Evolutionary conservation across 2,329 filamentous ascomycete species (phyloP).

Genomic region (Ophiostoma sp.): DNA sequence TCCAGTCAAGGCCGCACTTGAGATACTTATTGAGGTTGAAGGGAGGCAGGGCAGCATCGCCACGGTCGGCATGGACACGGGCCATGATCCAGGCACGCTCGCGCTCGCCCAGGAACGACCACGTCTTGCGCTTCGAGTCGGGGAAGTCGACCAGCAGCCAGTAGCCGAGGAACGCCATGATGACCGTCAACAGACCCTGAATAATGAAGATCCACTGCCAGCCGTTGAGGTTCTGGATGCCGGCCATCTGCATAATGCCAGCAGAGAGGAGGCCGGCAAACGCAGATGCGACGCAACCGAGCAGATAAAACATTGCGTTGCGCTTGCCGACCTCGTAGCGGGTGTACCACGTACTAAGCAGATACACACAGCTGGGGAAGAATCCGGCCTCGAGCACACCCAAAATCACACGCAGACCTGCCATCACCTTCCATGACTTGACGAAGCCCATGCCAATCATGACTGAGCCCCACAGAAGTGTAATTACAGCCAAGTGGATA

Average conservation of each 20-base stretch:
- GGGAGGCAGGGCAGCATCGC: slow-evolving; percentile 55
- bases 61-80: slow-evolving; percentile 58
- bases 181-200: slow-evolving; percentile 55
- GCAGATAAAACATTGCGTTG: slow-evolving; percentile 68
- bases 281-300: slow-evolving; percentile 65
- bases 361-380: slow-evolving; percentile 69
- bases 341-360: slow-evolving; percentile 74
- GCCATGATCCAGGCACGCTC: slow-evolving; percentile 57
- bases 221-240: slow-evolving; percentile 48
- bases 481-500: slow-evolving; percentile 55
- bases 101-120: slow-evolving; percentile 53
- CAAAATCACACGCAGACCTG: slow-evolving; percentile 58
- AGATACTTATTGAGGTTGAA: slow-evolving; percentile 54
- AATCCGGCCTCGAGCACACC: slow-evolving; percentile 69
- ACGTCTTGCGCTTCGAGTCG: slow-evolving; percentile 53
- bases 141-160: slow-evolving; percentile 66
- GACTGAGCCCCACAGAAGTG: slow-evolving; percentile 58
- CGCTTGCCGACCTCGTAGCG: slow-evolving; percentile 69
- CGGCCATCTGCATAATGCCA: slow-evolving; percentile 65
- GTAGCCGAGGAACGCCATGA: slow-evolving; percentile 52
- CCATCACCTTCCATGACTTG: slow-evolving; percentile 51
- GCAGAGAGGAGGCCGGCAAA: slow-evolving; percentile 70
- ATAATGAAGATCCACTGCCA: slow-evolving; percentile 70
- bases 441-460: slow-evolving; percentile 69
- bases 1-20: slow-evolving; percentile 50